phyloP scores from a whole-genome alignment of 176 grass and related monocot genomes.

The Paspalum vaginatum region DNA sequence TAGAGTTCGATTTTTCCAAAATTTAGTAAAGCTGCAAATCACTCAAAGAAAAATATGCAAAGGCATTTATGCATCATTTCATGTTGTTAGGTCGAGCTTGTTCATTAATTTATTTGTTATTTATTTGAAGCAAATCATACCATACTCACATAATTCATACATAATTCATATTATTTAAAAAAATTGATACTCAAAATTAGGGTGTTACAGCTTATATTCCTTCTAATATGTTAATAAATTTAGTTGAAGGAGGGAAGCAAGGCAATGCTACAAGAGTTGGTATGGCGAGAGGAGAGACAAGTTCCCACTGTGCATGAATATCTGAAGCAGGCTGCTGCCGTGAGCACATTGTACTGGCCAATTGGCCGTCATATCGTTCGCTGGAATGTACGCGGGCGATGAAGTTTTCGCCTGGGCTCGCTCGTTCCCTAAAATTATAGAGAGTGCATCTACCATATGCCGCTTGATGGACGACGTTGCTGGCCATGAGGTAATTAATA shows the following conservation, averaged over 20 bases:
- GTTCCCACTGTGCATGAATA: neutral
- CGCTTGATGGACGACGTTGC: neutral
- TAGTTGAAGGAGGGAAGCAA: neutral
- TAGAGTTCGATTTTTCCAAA: too few species aligned
- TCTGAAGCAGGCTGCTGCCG: neutral
- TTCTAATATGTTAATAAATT: too few species aligned
- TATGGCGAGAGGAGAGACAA: neutral
- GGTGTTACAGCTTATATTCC: neutral
- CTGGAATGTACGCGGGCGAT: neutral
- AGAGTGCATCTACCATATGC: neutral
- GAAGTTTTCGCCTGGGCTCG: neutral
- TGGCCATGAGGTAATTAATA: constrained; percentile 13
- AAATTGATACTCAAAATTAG: too few species aligned
- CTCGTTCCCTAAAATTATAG: neutral
- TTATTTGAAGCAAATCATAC: too few species aligned
- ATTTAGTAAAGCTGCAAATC: too few species aligned
- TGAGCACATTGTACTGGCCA: neutral
- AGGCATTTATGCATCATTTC: too few species aligned
- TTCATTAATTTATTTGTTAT: too few species aligned
- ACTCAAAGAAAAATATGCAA: too few species aligned
- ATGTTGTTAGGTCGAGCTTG: too few species aligned
- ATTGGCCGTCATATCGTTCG: neutral
- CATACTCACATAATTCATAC: too few species aligned
- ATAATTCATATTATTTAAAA: too few species aligned
- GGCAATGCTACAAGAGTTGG: constrained; percentile 12